Percentiles rank a stretch among this genome's conserved stretches.
phyloP scores from a whole-genome alignment of 192 early-diverging fungal species.

The Podila minutissima region DNA sequence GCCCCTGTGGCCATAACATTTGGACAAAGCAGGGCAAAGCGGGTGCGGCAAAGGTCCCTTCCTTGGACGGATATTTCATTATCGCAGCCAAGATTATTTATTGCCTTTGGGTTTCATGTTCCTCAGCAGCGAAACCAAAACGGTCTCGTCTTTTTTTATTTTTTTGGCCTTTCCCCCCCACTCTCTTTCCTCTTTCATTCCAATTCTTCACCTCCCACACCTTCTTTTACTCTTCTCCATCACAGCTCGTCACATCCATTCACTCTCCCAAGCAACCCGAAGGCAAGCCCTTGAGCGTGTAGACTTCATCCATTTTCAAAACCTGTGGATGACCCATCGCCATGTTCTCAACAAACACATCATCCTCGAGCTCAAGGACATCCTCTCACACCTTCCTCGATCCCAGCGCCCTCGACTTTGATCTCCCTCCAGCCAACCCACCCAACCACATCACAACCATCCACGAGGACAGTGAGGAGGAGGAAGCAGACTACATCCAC shows the following conservation, averaged over 20 bases:
- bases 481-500: conserved; percentile 37
- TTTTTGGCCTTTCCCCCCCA: neutral
- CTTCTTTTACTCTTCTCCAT: neutral
- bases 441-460: conserved; percentile 41
- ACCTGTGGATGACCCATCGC: neutral
- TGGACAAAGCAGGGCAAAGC: no score
- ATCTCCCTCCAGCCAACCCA: conserved; percentile 28
- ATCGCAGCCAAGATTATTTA: no score
- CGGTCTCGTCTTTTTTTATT: no score
- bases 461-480: conserved; percentile 44
- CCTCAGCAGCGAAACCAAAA: no score
- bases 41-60: no score
- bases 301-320: neutral
- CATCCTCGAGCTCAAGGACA: conserved; percentile 19
- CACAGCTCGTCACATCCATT: neutral
- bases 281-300: neutral
- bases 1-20: no score
- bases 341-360: conserved; percentile 26
- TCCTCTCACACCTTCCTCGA: conserved; percentile 36
- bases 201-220: neutral
- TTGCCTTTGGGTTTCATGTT: no score
- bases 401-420: conserved; percentile 42
- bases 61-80: no score
- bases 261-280: neutral
- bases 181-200: neutral